These are phyloP conservation scores for Pelagomonas calceolata DNA, from an alignment of 108 stramenopile species.

Conservation along the genomic window DNA sequence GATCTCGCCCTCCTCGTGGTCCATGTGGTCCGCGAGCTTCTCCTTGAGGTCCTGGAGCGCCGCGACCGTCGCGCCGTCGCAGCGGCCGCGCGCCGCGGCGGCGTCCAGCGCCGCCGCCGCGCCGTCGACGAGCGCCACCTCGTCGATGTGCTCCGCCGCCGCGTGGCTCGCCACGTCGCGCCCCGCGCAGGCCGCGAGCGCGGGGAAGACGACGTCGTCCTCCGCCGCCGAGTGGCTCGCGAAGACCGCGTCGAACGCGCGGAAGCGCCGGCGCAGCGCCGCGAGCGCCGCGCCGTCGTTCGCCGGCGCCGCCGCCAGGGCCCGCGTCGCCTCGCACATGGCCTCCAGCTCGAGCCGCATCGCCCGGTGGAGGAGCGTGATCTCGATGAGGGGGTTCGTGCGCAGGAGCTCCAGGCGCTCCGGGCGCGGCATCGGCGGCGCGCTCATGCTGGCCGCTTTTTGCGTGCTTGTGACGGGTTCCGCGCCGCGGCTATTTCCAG, in stretches of 20 bases:
- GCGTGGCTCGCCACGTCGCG: conserved; percentile 1
- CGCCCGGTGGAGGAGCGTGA: not conserved
- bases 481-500: too few relatives aligned
- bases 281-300: not conserved
- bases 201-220: conserved; percentile 40
- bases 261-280: not conserved
- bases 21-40: not conserved
- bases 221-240: conserved; percentile 4
- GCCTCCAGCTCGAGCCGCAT: not conserved
- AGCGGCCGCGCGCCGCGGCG: not conserved
- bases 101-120: conserved; percentile 1
- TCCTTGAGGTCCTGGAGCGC: not conserved
- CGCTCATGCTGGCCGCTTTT: too few relatives aligned
- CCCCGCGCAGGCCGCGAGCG: conserved; percentile 33
- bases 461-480: too few relatives aligned
- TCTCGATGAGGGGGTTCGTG: not conserved
- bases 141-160: not conserved
- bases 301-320: not conserved
- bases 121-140: not conserved
- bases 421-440: too few relatives aligned
- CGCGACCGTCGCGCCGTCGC: not conserved
- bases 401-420: not conserved
- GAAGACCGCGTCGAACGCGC: not conserved
- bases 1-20: not conserved
- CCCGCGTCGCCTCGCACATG: not conserved